These are phyloP conservation scores for Paraconiothyrium brasiliense DNA, from an alignment of 2,329 filamentous ascomycete species.

Conservation along the genomic window DNA sequence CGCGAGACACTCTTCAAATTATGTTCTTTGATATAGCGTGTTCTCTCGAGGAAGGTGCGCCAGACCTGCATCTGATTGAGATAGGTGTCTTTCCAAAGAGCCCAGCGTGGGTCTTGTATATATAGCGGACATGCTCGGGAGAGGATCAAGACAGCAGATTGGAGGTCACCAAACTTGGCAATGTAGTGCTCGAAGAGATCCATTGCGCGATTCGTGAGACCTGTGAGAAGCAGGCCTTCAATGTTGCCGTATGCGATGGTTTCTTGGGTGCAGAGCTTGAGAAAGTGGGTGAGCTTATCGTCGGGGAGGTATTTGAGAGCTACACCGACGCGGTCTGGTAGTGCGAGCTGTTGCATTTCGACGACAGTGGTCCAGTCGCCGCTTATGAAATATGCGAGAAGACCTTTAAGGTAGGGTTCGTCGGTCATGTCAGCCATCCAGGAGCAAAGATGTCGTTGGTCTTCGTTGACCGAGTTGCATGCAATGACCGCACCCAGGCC, in stretches of 20 bases:
- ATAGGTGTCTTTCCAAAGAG: conserved; percentile 79
- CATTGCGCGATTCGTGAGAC: conserved; percentile 75
- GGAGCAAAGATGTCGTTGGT: conserved; percentile 68
- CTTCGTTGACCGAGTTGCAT: conserved; percentile 61
- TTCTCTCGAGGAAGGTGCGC: conserved; percentile 75
- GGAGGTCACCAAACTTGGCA: conserved; percentile 77
- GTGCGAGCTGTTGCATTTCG: conserved; percentile 75
- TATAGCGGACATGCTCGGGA: conserved; percentile 79
- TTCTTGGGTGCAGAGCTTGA: conserved; percentile 64
- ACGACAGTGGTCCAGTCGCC: conserved; percentile 80
- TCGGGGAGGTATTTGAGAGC: conserved; percentile 76
- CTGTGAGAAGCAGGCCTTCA: conserved; percentile 80
- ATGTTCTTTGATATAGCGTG: conserved; percentile 80
- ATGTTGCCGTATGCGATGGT: conserved; percentile 74
- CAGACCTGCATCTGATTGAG: conserved; percentile 76
- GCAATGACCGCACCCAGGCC: conserved; percentile 60
- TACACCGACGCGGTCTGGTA: conserved; percentile 78
- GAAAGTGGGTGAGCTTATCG: conserved; percentile 54
- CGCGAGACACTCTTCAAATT: conserved; percentile 72
- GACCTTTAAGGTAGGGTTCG: conserved; percentile 81
- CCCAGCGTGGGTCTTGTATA: conserved; percentile 78
- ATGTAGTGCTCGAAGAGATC: conserved; percentile 81
- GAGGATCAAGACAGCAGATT: conserved; percentile 79
- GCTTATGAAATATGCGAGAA: conserved; percentile 79
- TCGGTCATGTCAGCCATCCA: conserved; percentile 72